Conservation (phyloP, 306 rosid genomes). For the Crataegus laevigata region DNA sequence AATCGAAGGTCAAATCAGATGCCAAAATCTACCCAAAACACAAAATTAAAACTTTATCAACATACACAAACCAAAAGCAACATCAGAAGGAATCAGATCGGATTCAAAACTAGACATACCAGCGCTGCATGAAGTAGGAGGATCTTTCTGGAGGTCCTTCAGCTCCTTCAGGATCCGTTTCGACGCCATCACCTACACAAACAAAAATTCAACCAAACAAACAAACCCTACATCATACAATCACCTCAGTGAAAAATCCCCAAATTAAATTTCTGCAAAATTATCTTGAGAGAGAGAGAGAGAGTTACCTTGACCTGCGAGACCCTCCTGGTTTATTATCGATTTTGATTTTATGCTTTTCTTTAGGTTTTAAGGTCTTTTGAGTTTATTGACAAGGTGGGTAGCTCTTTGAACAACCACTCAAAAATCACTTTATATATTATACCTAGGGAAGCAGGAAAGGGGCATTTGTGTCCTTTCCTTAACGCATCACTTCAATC, state of each 20-base stretch:
- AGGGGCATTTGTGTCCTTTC: neutral
- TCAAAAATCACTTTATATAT: neutral
- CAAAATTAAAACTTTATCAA: neutral
- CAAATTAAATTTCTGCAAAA: neutral
- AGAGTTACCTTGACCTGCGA: neutral
- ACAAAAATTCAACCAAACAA: neutral
- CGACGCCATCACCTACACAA: constrained; percentile 44
- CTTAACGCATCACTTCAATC: too few relatives aligned
- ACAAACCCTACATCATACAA: constrained; percentile 5
- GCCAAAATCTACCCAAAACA: neutral
- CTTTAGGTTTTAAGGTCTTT: neutral
- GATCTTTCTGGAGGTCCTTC: constrained; percentile 66
- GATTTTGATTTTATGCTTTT: neutral
- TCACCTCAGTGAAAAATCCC: neutral
- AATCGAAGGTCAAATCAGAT: neutral
- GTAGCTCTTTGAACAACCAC: neutral
- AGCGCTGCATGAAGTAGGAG: constrained; percentile 81
- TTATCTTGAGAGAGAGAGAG: neutral
- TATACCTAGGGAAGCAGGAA: neutral
- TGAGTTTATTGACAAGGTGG: neutral
- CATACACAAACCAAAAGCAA: neutral
- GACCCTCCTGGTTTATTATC: neutral
- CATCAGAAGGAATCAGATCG: neutral
- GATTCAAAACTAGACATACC: constrained; percentile 16
- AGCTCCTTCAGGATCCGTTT: constrained; percentile 66